Evolutionary conservation across 768 basidiomycete species (phyloP).

Genomic region (Termitomyces sp.): DNA sequence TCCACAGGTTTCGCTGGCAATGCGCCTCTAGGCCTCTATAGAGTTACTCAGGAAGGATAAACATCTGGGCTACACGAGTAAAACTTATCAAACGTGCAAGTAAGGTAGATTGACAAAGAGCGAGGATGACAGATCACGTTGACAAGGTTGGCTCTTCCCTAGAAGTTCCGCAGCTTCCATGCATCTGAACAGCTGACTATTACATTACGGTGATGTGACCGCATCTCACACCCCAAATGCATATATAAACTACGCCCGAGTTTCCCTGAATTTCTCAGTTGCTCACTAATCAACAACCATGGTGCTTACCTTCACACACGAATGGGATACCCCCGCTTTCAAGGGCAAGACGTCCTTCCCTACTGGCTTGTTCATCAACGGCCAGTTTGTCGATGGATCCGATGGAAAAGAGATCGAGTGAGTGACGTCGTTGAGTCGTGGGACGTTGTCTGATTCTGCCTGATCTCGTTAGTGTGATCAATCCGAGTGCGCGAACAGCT

Average conservation of each 20-base stretch:
- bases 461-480: slow-evolving; percentile 45
- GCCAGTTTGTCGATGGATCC: slow-evolving; percentile 60
- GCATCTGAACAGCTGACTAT: slow-evolving; percentile 5
- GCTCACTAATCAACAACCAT: slow-evolving; percentile 21
- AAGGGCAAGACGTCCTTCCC: slow-evolving; percentile 57
- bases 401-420: slow-evolving; percentile 61
- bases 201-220: background rate
- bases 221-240: background rate
- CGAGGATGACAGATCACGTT: background rate
- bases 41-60: too few species aligned
- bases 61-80: background rate
- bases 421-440: slow-evolving; percentile 22
- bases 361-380: slow-evolving; percentile 76
- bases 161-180: background rate
- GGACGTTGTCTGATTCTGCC: slow-evolving; percentile 1
- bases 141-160: background rate
- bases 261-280: background rate
- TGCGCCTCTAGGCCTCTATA: background rate
- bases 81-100: background rate
- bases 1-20: background rate
- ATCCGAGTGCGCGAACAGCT: slow-evolving; percentile 38
- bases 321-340: slow-evolving; percentile 52
- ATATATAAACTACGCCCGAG: background rate
- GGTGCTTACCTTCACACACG: slow-evolving; percentile 39
- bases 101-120: background rate